Base-by-base conservation (phyloP, 2,329 filamentous ascomycete genomes). In the Plenodomus tracheiphilus region DNA sequence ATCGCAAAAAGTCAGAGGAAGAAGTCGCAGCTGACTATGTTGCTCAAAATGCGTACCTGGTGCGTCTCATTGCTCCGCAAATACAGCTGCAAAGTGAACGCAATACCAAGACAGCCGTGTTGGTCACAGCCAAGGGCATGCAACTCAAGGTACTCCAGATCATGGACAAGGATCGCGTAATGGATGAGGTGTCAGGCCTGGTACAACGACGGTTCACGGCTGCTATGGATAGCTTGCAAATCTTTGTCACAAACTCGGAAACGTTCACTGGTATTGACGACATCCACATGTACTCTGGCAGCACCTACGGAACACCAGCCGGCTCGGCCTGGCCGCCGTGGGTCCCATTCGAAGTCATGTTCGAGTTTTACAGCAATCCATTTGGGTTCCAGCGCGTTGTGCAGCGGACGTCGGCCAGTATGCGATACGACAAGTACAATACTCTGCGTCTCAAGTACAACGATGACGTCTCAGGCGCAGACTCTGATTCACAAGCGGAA, bases 61-160 rank as follows among this genome's bases (percentile, higher is more conserved):
- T 99, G 54, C 89, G 92, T 32, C 82, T 99, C 35, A 97, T 99
- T 62, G 94, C 93, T 5, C 94, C 94, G 13, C 94, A 99, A 70
- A 97, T 99, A 50, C 94, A 99, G 70, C 81, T 99, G 38, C 93
- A 99, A 69, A 97, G 94, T 70, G 94, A 99, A 68, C 97, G 97
- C 79, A 97, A 99, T 72, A 88, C 87, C 53, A 96, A 96, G 72
- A 89, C 96, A 49, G 94, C 95, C n/a, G 88, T 97, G 4, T 80
- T 99, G n/a, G 86, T 97, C 39, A 94, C 93, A 2, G 91, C 92
- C 21, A 97, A 97, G 73, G 91, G 92, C 44, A 99, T 99, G 91
- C 92, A 97, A 71, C 83, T 97, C 47, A 97, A 97, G 76, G 89
- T 99, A 10, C 84, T 99, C 17, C 93, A 97, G 58, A 93, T 99